Percentiles rank a stretch among this genome's conserved stretches.
These are phyloP conservation scores for Calophaca sinica DNA, from an alignment of 306 rosid species.

Conservation along the genomic window DNA sequence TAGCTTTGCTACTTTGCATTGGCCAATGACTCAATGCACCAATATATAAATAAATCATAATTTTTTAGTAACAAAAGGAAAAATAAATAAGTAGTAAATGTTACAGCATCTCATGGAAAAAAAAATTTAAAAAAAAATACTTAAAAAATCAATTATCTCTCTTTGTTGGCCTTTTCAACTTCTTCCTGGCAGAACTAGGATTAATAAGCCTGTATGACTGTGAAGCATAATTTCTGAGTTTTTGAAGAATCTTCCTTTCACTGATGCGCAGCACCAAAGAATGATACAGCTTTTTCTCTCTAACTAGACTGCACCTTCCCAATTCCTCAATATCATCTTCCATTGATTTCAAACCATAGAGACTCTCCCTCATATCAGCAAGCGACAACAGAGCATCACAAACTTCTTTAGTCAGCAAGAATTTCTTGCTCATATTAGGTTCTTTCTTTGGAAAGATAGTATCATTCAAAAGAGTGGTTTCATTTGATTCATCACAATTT, in stretches of 20 bases:
- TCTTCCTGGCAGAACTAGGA: constrained; percentile 52
- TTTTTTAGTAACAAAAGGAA: no score
- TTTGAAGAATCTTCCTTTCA: constrained; percentile 77
- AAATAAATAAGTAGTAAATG: background rate
- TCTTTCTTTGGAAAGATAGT: constrained; percentile 35
- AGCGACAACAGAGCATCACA: constrained; percentile 64
- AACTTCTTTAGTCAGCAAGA: constrained; percentile 62
- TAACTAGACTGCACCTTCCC: constrained; percentile 49
- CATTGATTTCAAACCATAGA: constrained; percentile 67
- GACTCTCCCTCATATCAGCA: constrained; percentile 71
- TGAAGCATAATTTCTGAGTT: constrained; percentile 65
- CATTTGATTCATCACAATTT: constrained; percentile 49
- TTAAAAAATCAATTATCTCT: background rate
- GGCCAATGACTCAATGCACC: background rate
- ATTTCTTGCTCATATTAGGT: constrained; percentile 50
- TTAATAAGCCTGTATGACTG: constrained; percentile 40
- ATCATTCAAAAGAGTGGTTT: constrained; percentile 48
- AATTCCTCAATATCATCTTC: constrained; percentile 67
- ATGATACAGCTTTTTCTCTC: constrained; percentile 70
- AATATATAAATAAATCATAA: constrained; percentile 16
- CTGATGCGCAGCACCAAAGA: constrained; percentile 74
- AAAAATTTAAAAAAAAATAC: background rate
- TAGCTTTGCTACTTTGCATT: background rate
- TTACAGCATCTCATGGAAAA: background rate
- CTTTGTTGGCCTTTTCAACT: constrained; percentile 53